Conservation (phyloP, 2,329 filamentous ascomycete species). For the Fusarium piperis region DNA sequence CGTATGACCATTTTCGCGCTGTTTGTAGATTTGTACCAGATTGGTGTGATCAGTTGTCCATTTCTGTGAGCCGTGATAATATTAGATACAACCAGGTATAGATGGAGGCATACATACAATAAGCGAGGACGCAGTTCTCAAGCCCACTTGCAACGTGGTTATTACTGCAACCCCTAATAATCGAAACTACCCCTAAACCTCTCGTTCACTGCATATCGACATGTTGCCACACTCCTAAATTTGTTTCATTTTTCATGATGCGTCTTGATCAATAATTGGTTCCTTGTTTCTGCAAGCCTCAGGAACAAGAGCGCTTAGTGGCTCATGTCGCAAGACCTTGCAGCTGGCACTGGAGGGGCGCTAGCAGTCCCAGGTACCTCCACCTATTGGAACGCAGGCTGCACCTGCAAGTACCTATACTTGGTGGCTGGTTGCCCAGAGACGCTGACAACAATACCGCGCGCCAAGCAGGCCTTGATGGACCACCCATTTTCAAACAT, state of each 20-base stretch:
- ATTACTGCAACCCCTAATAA: background rate
- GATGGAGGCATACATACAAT: background rate
- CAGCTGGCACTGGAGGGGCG: background rate
- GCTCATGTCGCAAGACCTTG: conserved; percentile 4
- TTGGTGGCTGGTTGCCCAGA: conserved; percentile 37
- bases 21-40: background rate
- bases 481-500: conserved; percentile 21
- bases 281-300: background rate
- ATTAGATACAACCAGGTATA: background rate
- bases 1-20: background rate
- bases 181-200: background rate
- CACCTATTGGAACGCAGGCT: background rate
- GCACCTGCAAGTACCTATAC: conserved; percentile 19
- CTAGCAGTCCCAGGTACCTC: conserved; percentile 31
- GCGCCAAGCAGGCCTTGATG: conserved; percentile 32
- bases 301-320: conserved; percentile 22
- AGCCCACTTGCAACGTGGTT: background rate
- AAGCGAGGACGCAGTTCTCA: background rate
- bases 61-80: background rate
- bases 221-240: background rate
- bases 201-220: background rate
- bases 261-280: background rate
- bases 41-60: background rate
- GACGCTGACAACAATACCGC: conserved; percentile 37
- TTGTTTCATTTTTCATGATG: background rate